phyloP scores from a whole-genome alignment of 1,284 basidiomycete species.

The Malassezia yamatoensis region DNA sequence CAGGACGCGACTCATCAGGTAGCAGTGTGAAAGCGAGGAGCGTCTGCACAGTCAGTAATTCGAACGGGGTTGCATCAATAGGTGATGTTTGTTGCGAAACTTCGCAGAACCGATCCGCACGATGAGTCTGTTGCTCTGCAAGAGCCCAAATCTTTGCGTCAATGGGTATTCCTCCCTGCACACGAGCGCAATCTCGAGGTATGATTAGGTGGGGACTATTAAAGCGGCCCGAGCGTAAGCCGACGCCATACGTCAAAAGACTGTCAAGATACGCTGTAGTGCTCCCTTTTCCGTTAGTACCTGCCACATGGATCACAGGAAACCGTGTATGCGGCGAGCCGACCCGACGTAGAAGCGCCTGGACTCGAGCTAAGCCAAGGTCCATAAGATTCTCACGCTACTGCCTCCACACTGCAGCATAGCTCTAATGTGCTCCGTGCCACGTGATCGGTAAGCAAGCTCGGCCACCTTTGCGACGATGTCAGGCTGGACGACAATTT shows the following conservation, averaged over 20 bases:
- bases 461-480: slow-evolving; percentile 16
- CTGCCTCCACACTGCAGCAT: neutral
- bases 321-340: slow-evolving; percentile 56
- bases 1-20: slow-evolving; percentile 52
- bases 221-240: slow-evolving; percentile 66
- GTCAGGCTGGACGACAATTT: slow-evolving; percentile 45
- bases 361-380: slow-evolving; percentile 65
- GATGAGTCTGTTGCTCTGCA: slow-evolving; percentile 55
- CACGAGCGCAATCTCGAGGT: slow-evolving; percentile 65
- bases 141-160: slow-evolving; percentile 53
- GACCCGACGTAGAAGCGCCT: slow-evolving; percentile 56
- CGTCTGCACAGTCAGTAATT: slow-evolving; percentile 52
- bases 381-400: slow-evolving; percentile 53
- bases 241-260: slow-evolving; percentile 55
- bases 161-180: slow-evolving; percentile 57
- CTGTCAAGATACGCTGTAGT: slow-evolving; percentile 73
- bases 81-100: slow-evolving; percentile 18
- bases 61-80: slow-evolving; percentile 33
- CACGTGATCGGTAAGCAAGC: neutral
- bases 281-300: slow-evolving; percentile 96
- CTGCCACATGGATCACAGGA: slow-evolving; percentile 82
- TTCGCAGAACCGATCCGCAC: slow-evolving; percentile 55
- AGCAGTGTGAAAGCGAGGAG: slow-evolving; percentile 34
- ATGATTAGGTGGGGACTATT: slow-evolving; percentile 84
- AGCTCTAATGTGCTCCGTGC: neutral